Base-by-base conservation (phyloP, 148 eudicot species). In the Polygonum maritimum region DNA sequence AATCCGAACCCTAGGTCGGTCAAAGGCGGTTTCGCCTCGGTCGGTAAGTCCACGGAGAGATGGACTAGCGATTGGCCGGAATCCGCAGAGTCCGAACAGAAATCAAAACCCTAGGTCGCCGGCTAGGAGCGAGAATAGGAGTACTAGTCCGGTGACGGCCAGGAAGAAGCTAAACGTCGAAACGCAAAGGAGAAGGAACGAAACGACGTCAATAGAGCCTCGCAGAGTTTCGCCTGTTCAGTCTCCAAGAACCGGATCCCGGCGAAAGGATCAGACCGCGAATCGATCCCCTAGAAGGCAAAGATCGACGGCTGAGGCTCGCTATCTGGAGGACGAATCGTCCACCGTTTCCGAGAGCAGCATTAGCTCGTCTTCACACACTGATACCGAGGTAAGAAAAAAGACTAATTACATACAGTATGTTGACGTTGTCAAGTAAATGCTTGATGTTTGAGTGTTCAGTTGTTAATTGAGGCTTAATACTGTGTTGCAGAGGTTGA, bases 321-420 rank as follows among this genome's bases (percentile, higher is more conserved):
- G 73, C 8, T 7, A 7, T 65, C 54, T 75, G 44, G 92, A 89
- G 79, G 96, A 92, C 51, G 92, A 87, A 76, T 84, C 87, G 19
- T 89, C 92, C 36, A 86, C 89, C 62, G 76, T 90, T 80, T 86
- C 94, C 5, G 96, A 85, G 75, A 83, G 93, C 77, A 87, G 85
- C 14, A 79, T 85, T 72, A 82, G 89, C 75, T 84, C 97, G 71
- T 84, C 95, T 72, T 90, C 94, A 33, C 83, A 82, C 67, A 88
- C 91, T 31, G 97, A 90, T 76, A 79, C 89, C 5, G 92, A 95
- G 96, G 97, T 95, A 89, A 18, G 38, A 33, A 1, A 4, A 62
- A 3, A 11, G 11, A 26, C 0, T 6, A 31, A 67, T 38, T 5
- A 57, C 0, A 57, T 14, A 67, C 21, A 67, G 14, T 67, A 4